phyloP scores from a whole-genome alignment of 1,139 yeast genomes.

The Saccharomycopsis hybrid region DNA sequence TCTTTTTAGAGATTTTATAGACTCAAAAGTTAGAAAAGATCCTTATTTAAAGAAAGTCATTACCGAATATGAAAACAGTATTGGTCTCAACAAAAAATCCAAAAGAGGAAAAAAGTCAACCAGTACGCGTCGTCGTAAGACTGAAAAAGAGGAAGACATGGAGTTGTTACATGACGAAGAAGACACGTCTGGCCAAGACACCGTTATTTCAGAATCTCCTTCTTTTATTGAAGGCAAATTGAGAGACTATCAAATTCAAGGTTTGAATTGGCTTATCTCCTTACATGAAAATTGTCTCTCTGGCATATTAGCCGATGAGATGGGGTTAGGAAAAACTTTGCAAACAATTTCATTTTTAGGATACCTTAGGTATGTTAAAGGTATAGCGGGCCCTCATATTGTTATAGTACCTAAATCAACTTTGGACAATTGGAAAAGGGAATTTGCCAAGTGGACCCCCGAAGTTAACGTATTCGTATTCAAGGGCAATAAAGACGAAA shows the following conservation, averaged over 20 bases:
- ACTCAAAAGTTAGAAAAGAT: conserved; percentile 72
- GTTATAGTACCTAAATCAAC: conserved; percentile 95
- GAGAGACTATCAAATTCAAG: conserved; percentile 83
- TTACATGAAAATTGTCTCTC: conserved; percentile 75
- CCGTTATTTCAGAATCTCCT: conserved; percentile 77
- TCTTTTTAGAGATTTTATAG: conserved; percentile 82
- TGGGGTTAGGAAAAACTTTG: conserved; percentile 95
- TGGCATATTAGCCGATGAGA: conserved; percentile 94
- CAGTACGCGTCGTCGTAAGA: conserved; percentile 48
- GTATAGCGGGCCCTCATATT: conserved; percentile 81
- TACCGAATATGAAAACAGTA: conserved; percentile 40
- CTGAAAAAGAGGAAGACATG: conserved; percentile 90
- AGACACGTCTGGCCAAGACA: conserved; percentile 35
- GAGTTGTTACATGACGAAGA: conserved; percentile 78
- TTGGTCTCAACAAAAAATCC: conserved; percentile 29
- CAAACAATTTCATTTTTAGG: conserved; percentile 92
- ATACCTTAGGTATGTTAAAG: conserved; percentile 68
- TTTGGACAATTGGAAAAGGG: conserved; percentile 91
- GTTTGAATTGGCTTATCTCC: conserved; percentile 85
- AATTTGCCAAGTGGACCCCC: conserved; percentile 91
- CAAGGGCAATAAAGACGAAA: conserved; percentile 80
- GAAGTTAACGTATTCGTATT: conserved; percentile 82
- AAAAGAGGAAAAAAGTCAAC: conserved; percentile 25
- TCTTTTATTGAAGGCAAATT: conserved; percentile 59
- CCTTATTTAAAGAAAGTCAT: conserved; percentile 50